Evolutionary conservation across 345 rosid genomes (phyloP), one percentile per base, ranked within the genome.

Genomic region (Turnera subulata): DNA sequence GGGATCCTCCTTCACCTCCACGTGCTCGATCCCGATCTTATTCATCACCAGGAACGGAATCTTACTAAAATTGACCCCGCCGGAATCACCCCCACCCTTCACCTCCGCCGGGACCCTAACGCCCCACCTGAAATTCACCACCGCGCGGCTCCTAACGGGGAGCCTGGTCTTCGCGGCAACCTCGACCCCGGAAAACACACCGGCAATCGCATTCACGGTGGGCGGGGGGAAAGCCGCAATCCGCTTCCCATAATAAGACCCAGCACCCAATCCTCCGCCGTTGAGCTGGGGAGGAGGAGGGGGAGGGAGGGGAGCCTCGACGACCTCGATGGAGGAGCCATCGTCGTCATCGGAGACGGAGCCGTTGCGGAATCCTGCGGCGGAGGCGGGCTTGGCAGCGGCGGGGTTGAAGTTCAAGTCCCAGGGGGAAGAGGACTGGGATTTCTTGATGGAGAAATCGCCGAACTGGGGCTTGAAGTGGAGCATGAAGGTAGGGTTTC

Each of bases 391-490:
- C 68, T 62, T 49, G 17, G 66, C 18, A 52, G n/a, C n/a, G 43
- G 11, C 21, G 66, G 16, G 61, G 66, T 62, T 49, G 17, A 66
- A n/a, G 49, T 19, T 52, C 54, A 46, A 53, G 18, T 73, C 74
- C 15, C 80, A 59, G 6, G 48, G 78, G 24, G 86, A 78, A 0
- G 96, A 70, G 24, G 74, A 79, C 60, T 80, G 97, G 2, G 92
- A 75, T 48, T 93, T 93, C 80, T 86, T 93, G 33, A 85, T 69
- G 0, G 89, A 85, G 73, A 93, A 93, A 67, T 93, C 97, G 39
- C 97, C 99, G 44, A 89, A 84, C 24, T 57, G 70, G 2, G 99
- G 99, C 74, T 82, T 87, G 81, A 89, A 84, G 53, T 93, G 96
- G 45, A 93, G 85, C 96, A 87, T 89, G 53, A 93, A 93, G 76